phyloP scores from a whole-genome alignment of 2,329 filamentous ascomycete species.

The Pestalotiopsis sp. region DNA sequence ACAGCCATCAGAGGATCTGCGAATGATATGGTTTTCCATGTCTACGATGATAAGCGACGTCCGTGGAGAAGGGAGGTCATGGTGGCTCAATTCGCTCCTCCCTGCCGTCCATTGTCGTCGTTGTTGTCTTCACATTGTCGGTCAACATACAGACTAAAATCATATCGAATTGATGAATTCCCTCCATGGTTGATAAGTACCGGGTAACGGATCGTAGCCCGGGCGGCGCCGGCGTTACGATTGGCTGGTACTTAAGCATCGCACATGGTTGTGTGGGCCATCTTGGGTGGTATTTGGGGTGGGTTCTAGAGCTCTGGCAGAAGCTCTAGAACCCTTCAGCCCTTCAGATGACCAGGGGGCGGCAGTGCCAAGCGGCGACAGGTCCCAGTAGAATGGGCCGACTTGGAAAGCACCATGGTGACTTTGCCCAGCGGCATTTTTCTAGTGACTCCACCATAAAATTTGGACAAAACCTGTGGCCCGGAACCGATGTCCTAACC shows the following conservation, averaged over 20 bases:
- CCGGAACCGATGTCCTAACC: neutral
- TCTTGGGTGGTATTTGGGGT: neutral
- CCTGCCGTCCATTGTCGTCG: neutral
- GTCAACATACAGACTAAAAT: neutral
- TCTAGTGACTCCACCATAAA: neutral
- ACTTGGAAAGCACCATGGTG: neutral
- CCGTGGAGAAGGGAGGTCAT: neutral
- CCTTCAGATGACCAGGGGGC: neutral
- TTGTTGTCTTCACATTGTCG: neutral
- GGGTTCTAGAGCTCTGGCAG: neutral
- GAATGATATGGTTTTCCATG: neutral
- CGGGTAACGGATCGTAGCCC: neutral
- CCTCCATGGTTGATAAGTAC: too few relatives aligned
- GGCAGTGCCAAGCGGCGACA: conserved; percentile 4
- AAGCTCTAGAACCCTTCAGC: conserved; percentile 5
- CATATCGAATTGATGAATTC: neutral
- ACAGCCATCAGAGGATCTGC: neutral
- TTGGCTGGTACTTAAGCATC: neutral
- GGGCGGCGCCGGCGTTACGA: neutral
- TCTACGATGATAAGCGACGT: neutral
- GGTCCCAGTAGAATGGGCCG: conserved; percentile 10
- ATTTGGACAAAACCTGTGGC: conserved; percentile 11
- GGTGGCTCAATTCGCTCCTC: too few relatives aligned
- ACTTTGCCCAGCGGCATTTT: conserved; percentile 2
- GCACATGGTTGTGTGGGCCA: neutral